A percentile compares a stretch with the other conserved stretches of the same genome.
Evolutionary conservation across 306 rosid species (phyloP).

Genomic region (Cucurbita pepo): DNA sequence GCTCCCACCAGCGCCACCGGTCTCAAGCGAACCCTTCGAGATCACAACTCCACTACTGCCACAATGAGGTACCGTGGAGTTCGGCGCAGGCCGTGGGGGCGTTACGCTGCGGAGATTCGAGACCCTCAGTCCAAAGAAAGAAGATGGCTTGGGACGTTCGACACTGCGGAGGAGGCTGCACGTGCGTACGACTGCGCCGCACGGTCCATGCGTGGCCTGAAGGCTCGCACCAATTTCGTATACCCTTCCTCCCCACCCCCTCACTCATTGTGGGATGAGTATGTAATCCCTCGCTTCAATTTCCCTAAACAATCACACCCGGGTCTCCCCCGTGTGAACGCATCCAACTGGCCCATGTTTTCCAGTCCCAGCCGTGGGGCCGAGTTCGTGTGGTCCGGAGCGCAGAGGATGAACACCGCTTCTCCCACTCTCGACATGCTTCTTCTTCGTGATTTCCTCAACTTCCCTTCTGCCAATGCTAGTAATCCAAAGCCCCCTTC

Average conservation of each 20-base stretch:
- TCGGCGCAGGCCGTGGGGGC: constrained; percentile 84
- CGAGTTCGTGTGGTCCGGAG: neutral
- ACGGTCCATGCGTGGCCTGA: neutral
- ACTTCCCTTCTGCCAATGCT: constrained; percentile 10
- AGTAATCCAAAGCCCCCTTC: neutral
- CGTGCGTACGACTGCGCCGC: constrained; percentile 3
- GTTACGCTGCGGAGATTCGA: constrained; percentile 87
- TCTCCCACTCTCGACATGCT: constrained; percentile 26
- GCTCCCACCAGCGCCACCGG: neutral
- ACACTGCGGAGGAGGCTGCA: constrained; percentile 50
- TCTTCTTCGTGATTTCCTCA: constrained; percentile 34
- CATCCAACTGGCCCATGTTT: neutral
- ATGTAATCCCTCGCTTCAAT: neutral
- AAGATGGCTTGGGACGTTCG: constrained; percentile 28
- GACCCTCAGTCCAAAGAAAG: constrained; percentile 19
- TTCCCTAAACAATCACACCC: neutral
- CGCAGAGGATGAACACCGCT: constrained; percentile 5
- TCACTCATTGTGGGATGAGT: neutral
- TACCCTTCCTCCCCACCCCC: neutral
- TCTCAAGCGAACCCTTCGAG: neutral
- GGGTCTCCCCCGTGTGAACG: neutral
- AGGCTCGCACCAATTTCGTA: neutral
- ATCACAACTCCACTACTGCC: neutral
- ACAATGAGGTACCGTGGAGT: constrained; percentile 71
- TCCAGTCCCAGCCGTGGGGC: neutral